These are phyloP conservation scores for Tylopilus subfusipes DNA, from an alignment of 768 basidiomycete species.

Conservation along the genomic window DNA sequence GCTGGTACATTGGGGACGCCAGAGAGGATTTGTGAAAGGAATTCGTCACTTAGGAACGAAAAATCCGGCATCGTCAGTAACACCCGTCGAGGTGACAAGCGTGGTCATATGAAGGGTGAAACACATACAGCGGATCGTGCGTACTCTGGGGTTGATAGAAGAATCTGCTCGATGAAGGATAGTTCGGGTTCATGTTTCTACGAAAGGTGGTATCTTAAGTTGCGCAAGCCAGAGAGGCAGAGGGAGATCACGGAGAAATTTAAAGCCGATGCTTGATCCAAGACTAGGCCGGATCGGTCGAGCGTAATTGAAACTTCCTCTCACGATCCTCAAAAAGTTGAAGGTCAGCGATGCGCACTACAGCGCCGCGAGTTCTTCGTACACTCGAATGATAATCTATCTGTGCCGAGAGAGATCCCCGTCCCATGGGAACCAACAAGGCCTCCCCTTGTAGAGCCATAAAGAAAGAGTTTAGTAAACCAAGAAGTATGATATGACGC, in stretches of 20 bases:
- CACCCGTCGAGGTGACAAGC: not conserved
- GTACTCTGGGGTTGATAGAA: not conserved
- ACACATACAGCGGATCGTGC: slow-evolving; percentile 14
- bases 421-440: not conserved
- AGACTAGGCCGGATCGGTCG: not conserved
- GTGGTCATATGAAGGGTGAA: not conserved
- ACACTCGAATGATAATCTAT: not conserved
- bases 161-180: not conserved
- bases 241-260: not conserved
- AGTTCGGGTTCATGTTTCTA: not conserved
- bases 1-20: not conserved
- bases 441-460: not conserved
- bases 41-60: slow-evolving; percentile 10
- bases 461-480: not conserved
- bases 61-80: not conserved
- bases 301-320: not conserved
- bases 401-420: not conserved
- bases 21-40: slow-evolving; percentile 10
- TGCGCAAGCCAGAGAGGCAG: not conserved
- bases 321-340: not conserved
- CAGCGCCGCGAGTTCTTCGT: not conserved
- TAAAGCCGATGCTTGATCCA: slow-evolving; percentile 1
- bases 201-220: not conserved
- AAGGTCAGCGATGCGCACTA: slow-evolving; percentile 3
- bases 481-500: not conserved